phyloP scores from a whole-genome alignment of 2,329 filamentous ascomycete genomes.

The Trichoderma asperellum region DNA sequence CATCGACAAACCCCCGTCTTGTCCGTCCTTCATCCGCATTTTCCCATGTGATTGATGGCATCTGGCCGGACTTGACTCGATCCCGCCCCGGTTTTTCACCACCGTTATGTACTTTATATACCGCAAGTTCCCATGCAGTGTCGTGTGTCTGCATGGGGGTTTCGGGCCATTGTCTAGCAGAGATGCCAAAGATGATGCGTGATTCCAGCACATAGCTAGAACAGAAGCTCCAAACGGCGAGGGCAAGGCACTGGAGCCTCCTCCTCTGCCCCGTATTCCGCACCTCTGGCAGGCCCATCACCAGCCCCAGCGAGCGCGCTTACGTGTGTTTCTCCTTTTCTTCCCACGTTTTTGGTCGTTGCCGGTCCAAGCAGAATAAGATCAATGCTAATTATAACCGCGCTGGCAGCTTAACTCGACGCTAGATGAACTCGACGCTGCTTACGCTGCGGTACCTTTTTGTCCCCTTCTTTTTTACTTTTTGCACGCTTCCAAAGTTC shows the following conservation, averaged over 20 bases:
- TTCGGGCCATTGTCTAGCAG: neutral
- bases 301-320: neutral
- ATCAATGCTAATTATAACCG: constrained; percentile 3
- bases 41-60: constrained; percentile 14
- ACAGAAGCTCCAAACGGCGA: no score
- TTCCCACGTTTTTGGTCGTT: neutral
- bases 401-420: constrained; percentile 18
- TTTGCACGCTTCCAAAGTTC: neutral
- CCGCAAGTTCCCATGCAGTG: neutral
- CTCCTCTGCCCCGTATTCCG: neutral
- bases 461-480: neutral
- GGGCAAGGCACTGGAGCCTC: neutral
- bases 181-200: neutral
- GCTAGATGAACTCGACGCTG: neutral
- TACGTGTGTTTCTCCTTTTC: constrained; percentile 12
- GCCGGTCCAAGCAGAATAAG: neutral
- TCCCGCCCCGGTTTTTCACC: constrained; percentile 11
- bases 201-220: neutral
- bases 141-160: neutral
- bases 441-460: neutral
- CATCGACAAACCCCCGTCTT: neutral
- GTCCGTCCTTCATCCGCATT: constrained; percentile 2
- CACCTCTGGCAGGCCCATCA: constrained; percentile 1
- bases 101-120: neutral
- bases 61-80: neutral